Base-by-base conservation (phyloP, 768 basidiomycete species). In the Tricholoma flavovirens region DNA sequence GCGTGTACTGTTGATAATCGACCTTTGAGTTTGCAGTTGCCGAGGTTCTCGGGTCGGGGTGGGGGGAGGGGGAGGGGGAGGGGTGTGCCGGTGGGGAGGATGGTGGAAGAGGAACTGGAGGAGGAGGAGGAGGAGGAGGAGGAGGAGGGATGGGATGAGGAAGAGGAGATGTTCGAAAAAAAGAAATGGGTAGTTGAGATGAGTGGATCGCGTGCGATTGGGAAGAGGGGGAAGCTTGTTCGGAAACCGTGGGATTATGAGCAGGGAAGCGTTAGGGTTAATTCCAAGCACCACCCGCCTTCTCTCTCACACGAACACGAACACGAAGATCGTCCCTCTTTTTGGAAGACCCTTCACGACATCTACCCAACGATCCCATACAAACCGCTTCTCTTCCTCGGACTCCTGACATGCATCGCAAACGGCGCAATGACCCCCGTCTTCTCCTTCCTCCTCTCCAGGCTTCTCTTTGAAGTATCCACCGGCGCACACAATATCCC, bases 371-470 rank as follows among this genome's bases (percentile, higher is more conserved):
- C 82, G 0, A 73, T 97, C 24, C 93, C 94, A 0, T 67, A 80
- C 66, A 97, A 95, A 64, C 75, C 77, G 4, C 59, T 90, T 42
- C 69, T 97, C 57, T 63, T 83, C 66, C 26, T 90, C 52, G 94
- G 94, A 15, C 74, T 96, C 22, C 2, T 84, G 55, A 65, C 81
- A n/a, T 86, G 87, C 56, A 59, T 93, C 40, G 69, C 81, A 53
- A 88, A 84, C 61, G 96, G 97, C 19, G 80, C 89, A 3, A 83
- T 89, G 76, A 97, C 93, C 0, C 96, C 97, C 2, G 56, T 98
- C 45, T 99, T 98, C 78, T 94, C 96, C 1, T 92, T 80, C 75
- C 80, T 94, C 60, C 84, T 97, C 63, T 90, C 93, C 8, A 79
- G 79, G 7, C 80, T 98, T 12, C 79, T 96, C 54, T 87, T 82